Conservation (phyloP, 2,329 filamentous ascomycete species). For the Trichoderma hamatum region DNA sequence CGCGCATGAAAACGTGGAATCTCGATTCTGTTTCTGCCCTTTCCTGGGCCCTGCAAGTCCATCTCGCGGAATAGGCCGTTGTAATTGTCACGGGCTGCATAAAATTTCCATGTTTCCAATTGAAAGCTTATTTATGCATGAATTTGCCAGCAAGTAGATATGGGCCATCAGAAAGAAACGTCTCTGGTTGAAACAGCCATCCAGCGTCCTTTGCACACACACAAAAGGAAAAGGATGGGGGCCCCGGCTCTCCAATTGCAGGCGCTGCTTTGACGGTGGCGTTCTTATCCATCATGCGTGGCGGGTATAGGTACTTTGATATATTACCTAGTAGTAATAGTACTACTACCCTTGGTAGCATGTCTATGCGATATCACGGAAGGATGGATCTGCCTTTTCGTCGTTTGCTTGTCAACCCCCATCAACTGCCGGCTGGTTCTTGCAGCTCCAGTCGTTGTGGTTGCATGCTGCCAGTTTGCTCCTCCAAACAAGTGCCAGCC, state of each 20-base stretch:
- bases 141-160: neutral
- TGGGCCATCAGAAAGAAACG: neutral
- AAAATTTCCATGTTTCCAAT: neutral
- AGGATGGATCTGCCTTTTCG: neutral
- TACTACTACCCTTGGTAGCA: neutral
- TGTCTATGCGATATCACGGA: neutral
- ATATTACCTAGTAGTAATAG: neutral
- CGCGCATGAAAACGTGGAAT: slow-evolving; percentile 19
- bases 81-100: neutral
- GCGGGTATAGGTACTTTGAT: neutral
- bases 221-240: neutral
- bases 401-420: neutral
- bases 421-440: neutral
- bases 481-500: slow-evolving; percentile 13
- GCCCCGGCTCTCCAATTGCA: neutral
- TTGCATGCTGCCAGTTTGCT: neutral
- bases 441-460: neutral
- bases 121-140: slow-evolving; percentile 12
- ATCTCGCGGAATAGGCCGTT: neutral
- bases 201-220: neutral
- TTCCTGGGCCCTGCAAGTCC: neutral
- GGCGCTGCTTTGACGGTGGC: neutral
- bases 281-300: neutral
- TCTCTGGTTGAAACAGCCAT: neutral
- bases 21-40: slow-evolving; percentile 4